Conservation (phyloP, 306 rosid species). For the Benincasa hispida region DNA sequence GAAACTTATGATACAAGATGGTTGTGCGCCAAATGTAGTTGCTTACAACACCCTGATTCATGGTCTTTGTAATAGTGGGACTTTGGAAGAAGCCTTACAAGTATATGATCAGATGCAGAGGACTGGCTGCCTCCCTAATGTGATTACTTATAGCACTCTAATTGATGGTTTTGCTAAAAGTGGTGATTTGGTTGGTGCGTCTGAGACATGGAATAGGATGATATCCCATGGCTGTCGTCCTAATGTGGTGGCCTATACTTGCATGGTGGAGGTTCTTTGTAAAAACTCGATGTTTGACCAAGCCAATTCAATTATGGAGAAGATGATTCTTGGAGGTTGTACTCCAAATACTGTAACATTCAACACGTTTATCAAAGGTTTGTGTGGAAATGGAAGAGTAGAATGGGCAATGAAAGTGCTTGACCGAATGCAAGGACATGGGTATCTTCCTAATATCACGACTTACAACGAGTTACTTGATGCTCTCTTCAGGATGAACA, state of each 20-base stretch:
- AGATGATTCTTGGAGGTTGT: conserved; percentile 54
- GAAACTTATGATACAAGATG: conserved; percentile 42
- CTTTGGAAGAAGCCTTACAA: conserved; percentile 27
- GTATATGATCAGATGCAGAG: conserved; percentile 44
- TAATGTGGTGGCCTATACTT: conserved; percentile 63
- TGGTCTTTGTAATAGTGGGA: conserved; percentile 59
- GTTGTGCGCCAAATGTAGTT: conserved; percentile 47
- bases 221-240: conserved; percentile 52
- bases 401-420: conserved; percentile 50
- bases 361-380: conserved; percentile 63
- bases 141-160: conserved; percentile 51
- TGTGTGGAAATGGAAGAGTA: conserved; percentile 44
- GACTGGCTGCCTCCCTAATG: conserved; percentile 39
- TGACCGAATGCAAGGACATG: conserved; percentile 42
- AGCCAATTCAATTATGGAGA: conserved; percentile 47
- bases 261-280: conserved; percentile 79
- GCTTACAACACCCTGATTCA: conserved; percentile 42
- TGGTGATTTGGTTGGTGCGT: conserved; percentile 53
- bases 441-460: conserved; percentile 57
- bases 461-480: conserved; percentile 69
- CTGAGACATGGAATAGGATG: conserved; percentile 72
- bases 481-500: conserved; percentile 45
- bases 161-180: conserved; percentile 60
- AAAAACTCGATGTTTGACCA: conserved; percentile 42
- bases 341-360: conserved; percentile 62